A percentile compares a stretch with the other conserved stretches of the same genome.
phyloP scores from a whole-genome alignment of 768 basidiomycete species.

The Lactarius deliciosus region DNA sequence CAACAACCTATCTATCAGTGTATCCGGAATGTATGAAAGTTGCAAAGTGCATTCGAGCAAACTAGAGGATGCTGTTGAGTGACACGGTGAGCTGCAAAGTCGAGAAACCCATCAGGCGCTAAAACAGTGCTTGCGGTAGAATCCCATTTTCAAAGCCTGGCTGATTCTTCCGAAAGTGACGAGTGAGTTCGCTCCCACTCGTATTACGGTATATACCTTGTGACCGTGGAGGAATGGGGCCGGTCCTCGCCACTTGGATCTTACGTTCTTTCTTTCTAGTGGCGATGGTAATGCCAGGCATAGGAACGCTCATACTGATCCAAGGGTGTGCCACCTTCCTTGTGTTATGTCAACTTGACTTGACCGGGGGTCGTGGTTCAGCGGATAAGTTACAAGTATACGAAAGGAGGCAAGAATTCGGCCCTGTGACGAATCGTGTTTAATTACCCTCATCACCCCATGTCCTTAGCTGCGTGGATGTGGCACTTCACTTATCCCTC shows the following conservation, averaged over 20 bases:
- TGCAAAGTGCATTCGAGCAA: background rate
- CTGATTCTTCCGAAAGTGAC: background rate
- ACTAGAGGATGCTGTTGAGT: background rate
- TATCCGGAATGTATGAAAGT: background rate
- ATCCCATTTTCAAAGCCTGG: background rate
- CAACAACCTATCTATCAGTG: background rate
- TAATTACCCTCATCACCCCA: background rate
- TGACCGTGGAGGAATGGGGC: background rate
- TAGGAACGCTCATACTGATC: background rate
- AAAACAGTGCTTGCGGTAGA: background rate
- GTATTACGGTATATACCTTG: background rate
- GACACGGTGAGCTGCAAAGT: background rate
- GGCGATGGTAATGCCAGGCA: background rate
- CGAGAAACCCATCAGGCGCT: background rate
- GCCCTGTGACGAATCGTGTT: background rate
- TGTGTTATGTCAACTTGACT: too few relatives aligned
- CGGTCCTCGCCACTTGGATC: background rate
- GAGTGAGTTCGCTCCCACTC: background rate
- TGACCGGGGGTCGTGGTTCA: background rate
- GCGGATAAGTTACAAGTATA: background rate
- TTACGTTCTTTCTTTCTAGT: background rate
- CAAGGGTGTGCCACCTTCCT: background rate
- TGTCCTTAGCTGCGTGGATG: background rate
- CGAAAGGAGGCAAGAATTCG: background rate
- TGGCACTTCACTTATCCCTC: background rate